Base-by-base conservation (phyloP, 2,329 filamentous ascomycete genomes). In the Penicillium sp. region DNA sequence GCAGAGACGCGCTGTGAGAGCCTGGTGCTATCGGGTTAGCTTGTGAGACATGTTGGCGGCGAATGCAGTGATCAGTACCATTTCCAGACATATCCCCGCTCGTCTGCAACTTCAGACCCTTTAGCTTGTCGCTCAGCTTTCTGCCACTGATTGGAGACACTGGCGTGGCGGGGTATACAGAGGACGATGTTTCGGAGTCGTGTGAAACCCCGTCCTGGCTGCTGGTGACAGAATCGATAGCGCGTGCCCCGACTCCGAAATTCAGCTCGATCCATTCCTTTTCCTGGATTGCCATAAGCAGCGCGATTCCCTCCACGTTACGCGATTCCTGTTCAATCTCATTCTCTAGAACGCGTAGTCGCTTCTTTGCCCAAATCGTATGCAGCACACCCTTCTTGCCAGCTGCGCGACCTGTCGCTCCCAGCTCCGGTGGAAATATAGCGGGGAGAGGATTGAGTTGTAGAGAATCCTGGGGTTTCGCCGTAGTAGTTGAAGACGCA, bases 331-430 rank as follows among this genome's bases (percentile, higher is more conserved):
- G 77, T 9, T 83, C 84, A 62, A 96, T 93, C 77, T 96, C 92
- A 54, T 80, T 80, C 48, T 91, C 84, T 45, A 96, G 77, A 58
- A 89, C 86, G 31, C 85, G 84, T 21, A 96, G 76, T 40, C 92
- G 81, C 71, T 89, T 88, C 78, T 92, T 92, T 16, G 90, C 92
- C 91, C 92, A 97, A 54, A 93, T 85, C 2, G 90, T 96, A 69
- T 96, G 92, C 55, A 96, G 75, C 2, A 96, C 90, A 1, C 92
- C 92, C 58, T 90, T 88, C 64, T 87, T 86, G 6, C 90, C 89
- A 0, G 86, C 83, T 16, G 85, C 79, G 22, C 83, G 80, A 11
- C 84, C 83, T 21, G 84, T 87, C 3, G 83, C 81, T 1, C 88
- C 88, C 22, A 96, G 78, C 55, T 88, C 87, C 0, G 88, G 84